Base-by-base conservation (phyloP, 2,329 filamentous ascomycete genomes). In the Aspergillus phoenicis region DNA sequence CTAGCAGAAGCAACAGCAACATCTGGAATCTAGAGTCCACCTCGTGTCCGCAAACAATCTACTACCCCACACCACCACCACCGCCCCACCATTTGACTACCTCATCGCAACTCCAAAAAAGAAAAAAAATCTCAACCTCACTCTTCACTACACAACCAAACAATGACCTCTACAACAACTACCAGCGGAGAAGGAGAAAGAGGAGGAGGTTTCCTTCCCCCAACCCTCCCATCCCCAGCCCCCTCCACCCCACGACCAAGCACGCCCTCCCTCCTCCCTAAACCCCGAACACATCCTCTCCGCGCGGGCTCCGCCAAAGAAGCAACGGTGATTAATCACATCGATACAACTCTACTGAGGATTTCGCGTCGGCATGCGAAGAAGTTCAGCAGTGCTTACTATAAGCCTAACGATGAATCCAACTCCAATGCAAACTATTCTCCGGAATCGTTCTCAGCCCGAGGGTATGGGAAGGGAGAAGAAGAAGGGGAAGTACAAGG, bases 251-350 rank as follows among this genome's bases (percentile, higher is more conserved):
- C 62, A 38, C 22, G 45, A 24, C 54, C 60, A 47, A 48, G 22
- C 39, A 36, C 53, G 20, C 15, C 53, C 72, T 41, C 68, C 80
- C 73, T 78, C 5, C 81, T 88, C 4, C 85, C 84, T 0, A 79
- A 80, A 59, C 82, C 84, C 24, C 81, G 86, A 45, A 72, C 74
- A 7, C 77, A 81, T 47, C 84, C 85, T 1, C 75, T 88, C 7
- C 78, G 78, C 43, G 74, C 84, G 0, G 86, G 86, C 30, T 84
- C 85, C 11, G 71, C 77, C 24, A 87, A 87, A 72, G 86, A 89
- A 70, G 82, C 80, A 38, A 77, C 80, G 5, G 80, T 87, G 62
- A 86, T 87, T 57, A 80, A 82, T 58, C 83, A 85, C 69, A 77
- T 87, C 13, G 85, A 88, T 63, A 77, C 79, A 48, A 78, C 77